phyloP scores from a whole-genome alignment of 768 basidiomycete species.

The Amanita phalloides region DNA sequence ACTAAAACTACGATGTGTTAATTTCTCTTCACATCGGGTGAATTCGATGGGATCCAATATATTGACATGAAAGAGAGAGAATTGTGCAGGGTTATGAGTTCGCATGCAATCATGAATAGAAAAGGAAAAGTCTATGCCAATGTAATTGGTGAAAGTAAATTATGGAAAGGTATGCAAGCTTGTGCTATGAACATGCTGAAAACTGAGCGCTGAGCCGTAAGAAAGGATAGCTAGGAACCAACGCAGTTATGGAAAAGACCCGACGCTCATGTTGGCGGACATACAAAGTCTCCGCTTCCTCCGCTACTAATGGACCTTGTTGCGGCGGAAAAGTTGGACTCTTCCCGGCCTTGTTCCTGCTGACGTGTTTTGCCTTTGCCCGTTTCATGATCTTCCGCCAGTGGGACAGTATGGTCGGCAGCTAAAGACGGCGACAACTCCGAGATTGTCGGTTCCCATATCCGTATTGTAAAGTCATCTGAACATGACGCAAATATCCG shows the following conservation, averaged over 20 bases:
- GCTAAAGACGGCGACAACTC: slow-evolving; percentile 6
- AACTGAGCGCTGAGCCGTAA: not conserved
- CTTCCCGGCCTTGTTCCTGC: slow-evolving; percentile 24
- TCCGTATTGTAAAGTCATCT: slow-evolving; percentile 83
- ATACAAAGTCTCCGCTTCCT: not conserved
- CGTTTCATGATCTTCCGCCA: slow-evolving; percentile 33
- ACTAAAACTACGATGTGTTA: not conserved
- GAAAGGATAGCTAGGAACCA: not conserved
- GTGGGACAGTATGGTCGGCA: slow-evolving; percentile 2
- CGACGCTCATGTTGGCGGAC: not conserved
- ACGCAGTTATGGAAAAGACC: not conserved
- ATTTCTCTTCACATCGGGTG: not conserved
- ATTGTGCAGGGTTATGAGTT: not conserved
- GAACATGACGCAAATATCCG: slow-evolving; percentile 96
- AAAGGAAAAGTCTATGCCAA: not conserved
- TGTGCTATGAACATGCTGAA: not conserved
- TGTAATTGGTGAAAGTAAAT: not conserved
- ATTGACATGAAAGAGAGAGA: not conserved
- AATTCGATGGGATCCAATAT: not conserved
- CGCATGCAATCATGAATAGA: not conserved
- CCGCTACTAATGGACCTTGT: not conserved
- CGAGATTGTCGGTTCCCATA: slow-evolving; percentile 61
- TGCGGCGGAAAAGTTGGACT: not conserved
- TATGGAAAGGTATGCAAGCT: slow-evolving; percentile 5
- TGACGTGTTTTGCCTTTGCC: slow-evolving; percentile 57